phyloP scores from a whole-genome alignment of 192 early-diverging fungal genomes.

The Podila epicladia region DNA sequence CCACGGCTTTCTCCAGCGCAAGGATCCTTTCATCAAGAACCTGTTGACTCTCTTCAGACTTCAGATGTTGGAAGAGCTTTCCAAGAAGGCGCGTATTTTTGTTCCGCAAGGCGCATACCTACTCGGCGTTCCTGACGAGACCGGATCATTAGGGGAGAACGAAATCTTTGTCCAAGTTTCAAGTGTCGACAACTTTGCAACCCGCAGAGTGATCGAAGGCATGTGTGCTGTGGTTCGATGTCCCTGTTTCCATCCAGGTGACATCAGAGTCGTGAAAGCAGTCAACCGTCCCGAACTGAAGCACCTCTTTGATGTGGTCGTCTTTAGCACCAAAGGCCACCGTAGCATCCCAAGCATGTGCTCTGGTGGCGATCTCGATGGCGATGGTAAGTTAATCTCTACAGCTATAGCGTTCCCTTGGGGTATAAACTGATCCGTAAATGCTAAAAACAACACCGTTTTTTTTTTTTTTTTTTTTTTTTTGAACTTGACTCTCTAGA shows the following conservation, averaged over 20 bases:
- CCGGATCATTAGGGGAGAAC: conserved; percentile 41
- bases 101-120: conserved; percentile 63
- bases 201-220: conserved; percentile 44
- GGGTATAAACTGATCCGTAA: too few species aligned
- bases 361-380: conserved; percentile 85
- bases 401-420: not conserved
- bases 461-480: not conserved
- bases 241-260: conserved; percentile 78
- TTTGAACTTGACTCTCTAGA: not conserved
- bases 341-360: conserved; percentile 81
- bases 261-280: conserved; percentile 65
- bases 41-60: conserved; percentile 56
- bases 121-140: conserved; percentile 67
- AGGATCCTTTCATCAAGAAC: conserved; percentile 57
- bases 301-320: conserved; percentile 73
- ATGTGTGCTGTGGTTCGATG: conserved; percentile 60
- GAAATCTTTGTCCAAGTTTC: conserved; percentile 64
- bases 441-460: not conserved
- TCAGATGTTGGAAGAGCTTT: conserved; percentile 55
- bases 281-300: conserved; percentile 58
- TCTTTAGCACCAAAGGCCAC: conserved; percentile 73
- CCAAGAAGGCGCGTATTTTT: conserved; percentile 64
- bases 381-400: conserved; percentile 60
- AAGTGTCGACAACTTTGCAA: conserved; percentile 15
- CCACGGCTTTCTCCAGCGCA: conserved; percentile 55